These are phyloP conservation scores for Magnaporthiopsis rhizophila DNA, from an alignment of 2,329 filamentous ascomycete genomes.

Conservation along the genomic window DNA sequence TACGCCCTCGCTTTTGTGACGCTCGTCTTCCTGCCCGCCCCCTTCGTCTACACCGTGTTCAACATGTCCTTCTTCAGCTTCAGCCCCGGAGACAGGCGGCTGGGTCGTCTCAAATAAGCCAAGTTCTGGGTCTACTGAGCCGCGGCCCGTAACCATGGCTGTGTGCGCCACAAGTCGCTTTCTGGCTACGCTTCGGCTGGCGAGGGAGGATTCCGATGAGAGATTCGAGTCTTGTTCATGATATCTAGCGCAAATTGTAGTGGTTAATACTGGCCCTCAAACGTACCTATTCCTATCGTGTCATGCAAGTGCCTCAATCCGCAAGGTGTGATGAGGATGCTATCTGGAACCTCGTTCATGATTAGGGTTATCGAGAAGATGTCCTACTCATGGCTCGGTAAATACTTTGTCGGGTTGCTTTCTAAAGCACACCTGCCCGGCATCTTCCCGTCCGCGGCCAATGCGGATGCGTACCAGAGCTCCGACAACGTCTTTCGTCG, in stretches of 20 bases:
- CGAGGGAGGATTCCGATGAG: neutral
- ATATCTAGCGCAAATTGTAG: neutral
- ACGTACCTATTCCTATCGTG: too few species aligned
- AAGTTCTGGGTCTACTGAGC: slow-evolving; percentile 25
- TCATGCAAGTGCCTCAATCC: too few species aligned
- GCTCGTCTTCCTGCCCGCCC: slow-evolving; percentile 40
- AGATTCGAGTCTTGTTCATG: neutral
- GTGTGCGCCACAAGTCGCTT: slow-evolving; percentile 8
- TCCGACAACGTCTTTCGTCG: too few species aligned
- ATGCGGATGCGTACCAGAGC: too few species aligned
- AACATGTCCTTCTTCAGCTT: slow-evolving; percentile 36
- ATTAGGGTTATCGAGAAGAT: too few species aligned
- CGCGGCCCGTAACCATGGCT: slow-evolving; percentile 17
- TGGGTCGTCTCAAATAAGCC: slow-evolving; percentile 17
- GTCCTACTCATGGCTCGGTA: too few species aligned
- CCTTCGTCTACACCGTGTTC: slow-evolving; percentile 41
- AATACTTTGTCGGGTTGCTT: too few species aligned
- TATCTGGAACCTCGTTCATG: too few species aligned
- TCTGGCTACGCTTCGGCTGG: neutral
- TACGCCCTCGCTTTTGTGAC: slow-evolving; percentile 26
- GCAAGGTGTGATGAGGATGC: too few species aligned
- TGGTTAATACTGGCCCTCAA: neutral
- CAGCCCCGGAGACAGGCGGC: slow-evolving; percentile 11
- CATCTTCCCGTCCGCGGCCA: too few species aligned
- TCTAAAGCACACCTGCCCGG: too few species aligned